phyloP scores from a whole-genome alignment of 2,329 filamentous ascomycete species.

The Penicillium nordicum region DNA sequence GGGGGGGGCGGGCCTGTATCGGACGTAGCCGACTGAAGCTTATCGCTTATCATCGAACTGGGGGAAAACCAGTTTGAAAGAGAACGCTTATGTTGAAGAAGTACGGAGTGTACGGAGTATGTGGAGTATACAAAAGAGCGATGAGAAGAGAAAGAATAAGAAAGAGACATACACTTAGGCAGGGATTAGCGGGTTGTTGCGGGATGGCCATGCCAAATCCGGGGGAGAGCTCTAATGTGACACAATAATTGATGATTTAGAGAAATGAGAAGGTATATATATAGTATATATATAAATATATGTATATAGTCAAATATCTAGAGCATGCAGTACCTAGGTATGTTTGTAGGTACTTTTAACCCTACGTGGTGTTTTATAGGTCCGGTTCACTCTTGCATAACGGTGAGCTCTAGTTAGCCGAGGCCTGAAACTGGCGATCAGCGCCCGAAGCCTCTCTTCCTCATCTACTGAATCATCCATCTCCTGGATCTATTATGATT shows the following conservation, averaged over 20 bases:
- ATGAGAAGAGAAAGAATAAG: not conserved
- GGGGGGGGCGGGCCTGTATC: constrained; percentile 26
- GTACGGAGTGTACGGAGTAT: not conserved
- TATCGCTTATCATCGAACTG: constrained; percentile 24
- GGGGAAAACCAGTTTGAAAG: not conserved
- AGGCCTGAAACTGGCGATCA: constrained; percentile 25
- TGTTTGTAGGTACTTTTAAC: not conserved
- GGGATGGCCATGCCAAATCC: constrained; percentile 13
- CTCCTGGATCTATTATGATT: constrained; percentile 5
- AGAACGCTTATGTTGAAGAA: not conserved
- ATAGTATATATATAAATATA: no score
- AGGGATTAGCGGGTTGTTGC: not conserved
- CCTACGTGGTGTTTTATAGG: not conserved
- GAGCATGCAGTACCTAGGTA: not conserved
- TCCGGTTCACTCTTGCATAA: constrained; percentile 1
- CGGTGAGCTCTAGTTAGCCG: constrained; percentile 25
- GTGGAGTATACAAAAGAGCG: not conserved
- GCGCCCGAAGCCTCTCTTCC: constrained; percentile 16
- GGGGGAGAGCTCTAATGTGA: constrained; percentile 6
- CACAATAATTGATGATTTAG: not conserved
- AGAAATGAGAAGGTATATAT: not conserved
- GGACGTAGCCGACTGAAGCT: constrained; percentile 15
- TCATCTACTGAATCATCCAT: constrained; percentile 12
- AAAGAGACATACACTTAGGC: not conserved
- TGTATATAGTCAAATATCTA: not conserved